Percentiles rank a stretch among this genome's conserved stretches.
Conservation (phyloP, 345 rosid genomes). For the Psidium friedrichsthalianum region DNA sequence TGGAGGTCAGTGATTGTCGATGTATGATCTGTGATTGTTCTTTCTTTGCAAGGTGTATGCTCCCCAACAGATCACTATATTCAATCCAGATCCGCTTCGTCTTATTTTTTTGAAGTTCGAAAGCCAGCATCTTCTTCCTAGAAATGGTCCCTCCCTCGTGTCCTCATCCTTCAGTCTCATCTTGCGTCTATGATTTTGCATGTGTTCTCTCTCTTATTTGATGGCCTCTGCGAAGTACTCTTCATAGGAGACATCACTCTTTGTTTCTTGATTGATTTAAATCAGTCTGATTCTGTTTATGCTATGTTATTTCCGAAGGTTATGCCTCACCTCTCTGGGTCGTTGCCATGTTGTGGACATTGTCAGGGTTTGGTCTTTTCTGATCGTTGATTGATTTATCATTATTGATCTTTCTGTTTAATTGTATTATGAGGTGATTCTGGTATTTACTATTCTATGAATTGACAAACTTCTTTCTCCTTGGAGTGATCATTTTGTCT, state of each 20-base stretch:
- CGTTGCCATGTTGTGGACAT: not conserved
- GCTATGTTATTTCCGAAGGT: not conserved
- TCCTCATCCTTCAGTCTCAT: too few species aligned
- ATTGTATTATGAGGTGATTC: not conserved
- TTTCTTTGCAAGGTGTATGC: not conserved
- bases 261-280: not conserved
- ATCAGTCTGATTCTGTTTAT: not conserved
- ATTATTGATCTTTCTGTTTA: not conserved
- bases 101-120: not conserved
- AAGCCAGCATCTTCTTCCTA: not conserved
- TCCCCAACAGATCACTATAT: not conserved
- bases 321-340: not conserved
- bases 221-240: not conserved
- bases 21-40: not conserved
- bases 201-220: not conserved
- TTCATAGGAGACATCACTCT: not conserved
- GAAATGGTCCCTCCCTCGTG: not conserved
- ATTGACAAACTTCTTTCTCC: not conserved
- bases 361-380: not conserved
- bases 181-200: not conserved
- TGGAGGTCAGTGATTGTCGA: not conserved
- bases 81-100: not conserved
- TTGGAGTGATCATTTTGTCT: not conserved
- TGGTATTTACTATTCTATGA: not conserved
- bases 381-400: not conserved